Percentiles rank a stretch among this genome's conserved stretches.
Conservation (phyloP, 1,284 basidiomycete genomes). For the Cutaneotrichosporon spelunceum region DNA sequence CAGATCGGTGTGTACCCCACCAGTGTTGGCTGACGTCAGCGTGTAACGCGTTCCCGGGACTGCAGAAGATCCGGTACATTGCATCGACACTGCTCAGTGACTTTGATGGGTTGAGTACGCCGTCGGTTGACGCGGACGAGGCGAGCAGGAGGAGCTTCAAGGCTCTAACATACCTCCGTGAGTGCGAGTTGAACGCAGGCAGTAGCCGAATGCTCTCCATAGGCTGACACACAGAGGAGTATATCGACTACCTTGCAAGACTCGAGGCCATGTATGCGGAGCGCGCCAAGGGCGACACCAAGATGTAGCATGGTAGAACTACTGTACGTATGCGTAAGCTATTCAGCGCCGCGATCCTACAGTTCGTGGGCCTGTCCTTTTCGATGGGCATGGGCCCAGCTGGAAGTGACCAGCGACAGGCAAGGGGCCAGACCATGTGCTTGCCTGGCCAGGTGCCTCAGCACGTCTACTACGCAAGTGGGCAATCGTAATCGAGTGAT, state of each 20-base stretch:
- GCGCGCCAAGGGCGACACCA: not conserved
- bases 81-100: constrained; percentile 76
- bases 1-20: not conserved
- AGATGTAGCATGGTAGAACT: not conserved
- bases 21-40: constrained; percentile 39
- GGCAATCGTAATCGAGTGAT: too few relatives aligned
- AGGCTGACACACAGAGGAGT: constrained; percentile 2
- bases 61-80: constrained; percentile 84
- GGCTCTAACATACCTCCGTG: constrained; percentile 3
- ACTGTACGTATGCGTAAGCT: not conserved
- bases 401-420: too few relatives aligned
- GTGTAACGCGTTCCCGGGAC: constrained; percentile 67
- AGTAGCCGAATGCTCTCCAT: not conserved
- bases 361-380: too few relatives aligned
- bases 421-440: too few relatives aligned
- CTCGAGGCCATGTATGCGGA: constrained; percentile 9
- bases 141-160: not conserved
- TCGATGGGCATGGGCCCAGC: too few relatives aligned
- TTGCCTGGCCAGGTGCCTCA: too few relatives aligned
- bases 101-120: not conserved
- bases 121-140: not conserved
- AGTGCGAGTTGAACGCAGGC: not conserved
- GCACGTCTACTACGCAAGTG: too few relatives aligned
- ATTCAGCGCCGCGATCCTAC: too few relatives aligned
- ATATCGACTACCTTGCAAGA: constrained; percentile 6